Base-by-base conservation (phyloP, 805 yeast species). In the Saccharomycopsis capsularis region DNA sequence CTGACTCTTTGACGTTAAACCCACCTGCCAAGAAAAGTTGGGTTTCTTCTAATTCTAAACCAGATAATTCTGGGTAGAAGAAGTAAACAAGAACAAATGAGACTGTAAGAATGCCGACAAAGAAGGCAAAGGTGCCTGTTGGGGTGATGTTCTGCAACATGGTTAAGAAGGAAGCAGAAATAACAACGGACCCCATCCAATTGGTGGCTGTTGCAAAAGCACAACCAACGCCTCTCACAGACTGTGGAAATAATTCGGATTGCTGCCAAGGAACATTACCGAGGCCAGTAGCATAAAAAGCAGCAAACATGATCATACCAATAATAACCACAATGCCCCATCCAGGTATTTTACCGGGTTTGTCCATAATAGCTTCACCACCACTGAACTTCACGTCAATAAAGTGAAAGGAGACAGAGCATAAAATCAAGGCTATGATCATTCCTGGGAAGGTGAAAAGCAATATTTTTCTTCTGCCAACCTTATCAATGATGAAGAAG, bases 261-360 rank as follows among this genome's bases (percentile, higher is more conserved):
- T 93, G 97, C 63, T 90, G 95, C 99, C 99, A 91, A 47, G 98
- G 97, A 49, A 88, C 91, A 65, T 91, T 90, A 68, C 99, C 99
- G 57, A 90, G 85, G 57, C 98, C 98, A 56, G 87, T n/a, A 24
- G 48, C 22, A 29, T 24, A 42, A 29, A n/a, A 23, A 25, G 41
- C 38, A 42, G 45, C 45, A 27, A 42, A 42, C 16, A 42, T 15
- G 6, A 42, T 42, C 45, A 42, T 42, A 27, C 30, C 45, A n/a
- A 42, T 43, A 27, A 93, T 83, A 49, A 91, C 79, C 15, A 90
- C 81, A 53, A 85, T 78, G 18, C 96, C 95, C 96, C 97, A 89
- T 2, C 88, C 81, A 27, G 79, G 68, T 47, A 82, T 79, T 18
- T 69, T 79, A n/a, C 52, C 54, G 27, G 71, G 68, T 7, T 11